These are phyloP conservation scores for Astrothelium subdiscretum DNA, from an alignment of 495 filamentous ascomycete species.

Conservation along the genomic window DNA sequence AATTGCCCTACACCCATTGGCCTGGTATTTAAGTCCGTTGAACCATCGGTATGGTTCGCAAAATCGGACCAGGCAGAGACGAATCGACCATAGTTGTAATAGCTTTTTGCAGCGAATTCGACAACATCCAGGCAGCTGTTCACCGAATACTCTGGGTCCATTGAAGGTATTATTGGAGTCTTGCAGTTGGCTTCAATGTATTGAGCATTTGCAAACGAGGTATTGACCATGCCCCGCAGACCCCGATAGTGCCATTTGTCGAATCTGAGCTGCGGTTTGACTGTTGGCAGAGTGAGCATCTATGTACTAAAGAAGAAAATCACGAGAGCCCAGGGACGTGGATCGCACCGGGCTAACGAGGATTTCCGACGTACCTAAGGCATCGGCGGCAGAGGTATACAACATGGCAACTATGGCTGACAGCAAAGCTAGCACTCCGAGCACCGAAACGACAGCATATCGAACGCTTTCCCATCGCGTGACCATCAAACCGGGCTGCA, in stretches of 20 bases:
- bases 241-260: constrained; percentile 32
- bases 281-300: constrained; percentile 19
- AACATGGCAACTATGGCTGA: constrained; percentile 52
- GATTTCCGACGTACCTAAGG: constrained; percentile 35
- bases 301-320: neutral
- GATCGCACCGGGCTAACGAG: neutral
- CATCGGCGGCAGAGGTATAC: constrained; percentile 64
- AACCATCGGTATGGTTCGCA: constrained; percentile 26
- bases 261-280: constrained; percentile 51
- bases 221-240: constrained; percentile 44
- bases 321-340: neutral
- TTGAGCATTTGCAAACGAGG: constrained; percentile 45
- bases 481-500: constrained; percentile 53
- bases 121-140: constrained; percentile 48
- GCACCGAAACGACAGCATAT: constrained; percentile 45
- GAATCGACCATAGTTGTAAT: constrained; percentile 41
- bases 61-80: constrained; percentile 38
- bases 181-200: constrained; percentile 44
- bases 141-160: constrained; percentile 29
- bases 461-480: constrained; percentile 52
- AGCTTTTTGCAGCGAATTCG: constrained; percentile 50
- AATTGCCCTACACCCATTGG: constrained; percentile 45
- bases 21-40: constrained; percentile 30
- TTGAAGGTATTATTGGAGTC: constrained; percentile 39
- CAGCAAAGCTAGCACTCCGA: constrained; percentile 47